Base-by-base conservation (phyloP, 1,284 basidiomycete genomes). In the Ustilago hordei region DNA sequence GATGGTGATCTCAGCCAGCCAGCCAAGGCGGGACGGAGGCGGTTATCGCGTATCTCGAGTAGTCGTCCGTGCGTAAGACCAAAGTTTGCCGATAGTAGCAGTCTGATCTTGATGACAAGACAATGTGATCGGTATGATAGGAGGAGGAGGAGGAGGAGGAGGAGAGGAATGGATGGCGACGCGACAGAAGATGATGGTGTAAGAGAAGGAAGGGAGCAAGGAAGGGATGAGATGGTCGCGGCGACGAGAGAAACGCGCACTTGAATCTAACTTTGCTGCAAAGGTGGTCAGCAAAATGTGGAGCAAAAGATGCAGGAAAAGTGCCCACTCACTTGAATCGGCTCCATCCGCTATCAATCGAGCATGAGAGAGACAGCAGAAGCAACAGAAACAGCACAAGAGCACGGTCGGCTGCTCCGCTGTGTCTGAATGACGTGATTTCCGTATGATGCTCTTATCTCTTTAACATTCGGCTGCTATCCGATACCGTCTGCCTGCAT, bases 231-330 rank as follows among this genome's bases (percentile, higher is more conserved):
- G 48, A 50, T 50, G 48, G 31, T 50, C 28, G 48, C 31, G 31
- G 23, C 19, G 5, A 19, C 6, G 45, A 50, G 11, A 13, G 48
- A 50, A 31, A 50, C 48, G 48, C 45, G 45, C 3, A 28, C 23
- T 28, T 28, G 3, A 28, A 28, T 3, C 3, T 28, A 28, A 28
- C 23, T 28, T 28, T 31, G 5, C 9, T 50, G 31, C 48, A 28
- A 39, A 31, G 48, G 4, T 4, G 48, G 31, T 7, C 28, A 13
- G 31, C 11, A 12, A 28, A 50, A 50, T 28, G 31, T 50, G 48
- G 28, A 50, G 48, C 48, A 50, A 50, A 50, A 50, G 48, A 9
- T 48, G 23, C 45, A 48, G 12, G 31, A 50, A n/a, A 50, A 50
- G 48, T 31, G 48, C 48, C 31, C 48, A 50, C 28, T 50, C 48